Evolutionary conservation across 345 rosid species (phyloP).

Genomic region (Draba incana): DNA sequence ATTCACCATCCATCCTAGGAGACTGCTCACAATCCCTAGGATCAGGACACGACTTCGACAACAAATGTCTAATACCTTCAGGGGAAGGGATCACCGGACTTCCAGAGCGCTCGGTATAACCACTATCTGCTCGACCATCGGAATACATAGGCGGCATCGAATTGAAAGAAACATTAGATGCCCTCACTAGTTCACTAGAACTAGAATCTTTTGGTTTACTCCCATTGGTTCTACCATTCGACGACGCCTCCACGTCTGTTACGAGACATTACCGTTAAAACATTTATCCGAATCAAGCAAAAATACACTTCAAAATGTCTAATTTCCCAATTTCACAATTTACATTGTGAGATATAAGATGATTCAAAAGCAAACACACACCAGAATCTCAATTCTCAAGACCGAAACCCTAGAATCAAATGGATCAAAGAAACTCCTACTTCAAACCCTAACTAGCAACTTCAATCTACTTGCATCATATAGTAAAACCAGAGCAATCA

Average conservation of each 20-base stretch:
- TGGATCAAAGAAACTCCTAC: background rate
- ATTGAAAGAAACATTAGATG: conserved; percentile 50
- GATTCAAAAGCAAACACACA: background rate
- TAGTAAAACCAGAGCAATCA: background rate
- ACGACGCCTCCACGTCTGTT: conserved; percentile 49
- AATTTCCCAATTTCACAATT: background rate
- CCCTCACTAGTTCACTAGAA: conserved; percentile 41
- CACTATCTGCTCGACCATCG: conserved; percentile 31
- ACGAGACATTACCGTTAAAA: background rate
- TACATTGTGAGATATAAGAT: background rate
- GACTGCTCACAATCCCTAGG: conserved; percentile 46
- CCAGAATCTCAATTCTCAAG: background rate
- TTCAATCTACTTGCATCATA: too few relatives aligned
- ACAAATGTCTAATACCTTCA: conserved; percentile 39
- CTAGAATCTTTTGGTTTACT: conserved; percentile 40
- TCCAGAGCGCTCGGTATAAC: conserved; percentile 17
- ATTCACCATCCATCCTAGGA: conserved; percentile 38
- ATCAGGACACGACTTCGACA: conserved; percentile 57
- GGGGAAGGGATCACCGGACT: conserved; percentile 31
- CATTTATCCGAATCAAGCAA: background rate
- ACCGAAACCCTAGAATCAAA: background rate
- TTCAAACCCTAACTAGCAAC: background rate
- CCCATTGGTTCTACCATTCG: conserved; percentile 39
- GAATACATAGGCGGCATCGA: conserved; percentile 75
- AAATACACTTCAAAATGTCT: background rate